These are phyloP conservation scores for Lactarius hatsudake DNA, from an alignment of 768 basidiomycete species.

Conservation along the genomic window DNA sequence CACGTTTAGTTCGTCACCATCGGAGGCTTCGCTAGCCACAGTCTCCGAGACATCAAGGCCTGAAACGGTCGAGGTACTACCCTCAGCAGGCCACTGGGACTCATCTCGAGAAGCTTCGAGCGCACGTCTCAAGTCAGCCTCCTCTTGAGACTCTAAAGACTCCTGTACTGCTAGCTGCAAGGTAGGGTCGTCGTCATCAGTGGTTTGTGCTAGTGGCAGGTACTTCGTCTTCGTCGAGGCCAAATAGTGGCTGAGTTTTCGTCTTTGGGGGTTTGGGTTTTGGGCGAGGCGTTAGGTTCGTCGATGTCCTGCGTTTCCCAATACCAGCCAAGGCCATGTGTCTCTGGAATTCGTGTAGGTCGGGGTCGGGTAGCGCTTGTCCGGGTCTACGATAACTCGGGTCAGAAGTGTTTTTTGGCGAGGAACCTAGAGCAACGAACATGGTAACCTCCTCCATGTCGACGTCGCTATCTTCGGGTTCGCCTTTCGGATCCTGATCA, in stretches of 20 bases:
- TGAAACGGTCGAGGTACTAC: conserved; percentile 1
- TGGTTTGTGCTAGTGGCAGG: conserved; percentile 29
- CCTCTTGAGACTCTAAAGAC: conserved; percentile 48
- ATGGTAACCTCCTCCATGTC: conserved; percentile 84
- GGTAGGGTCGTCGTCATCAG: conserved; percentile 53
- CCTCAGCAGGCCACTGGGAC: conserved; percentile 15
- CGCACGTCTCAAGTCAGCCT: conserved; percentile 31
- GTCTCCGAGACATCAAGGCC: conserved; percentile 14
- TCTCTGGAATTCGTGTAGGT: conserved; percentile 60
- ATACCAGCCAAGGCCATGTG: conserved; percentile 62
- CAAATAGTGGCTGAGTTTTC: conserved; percentile 52
- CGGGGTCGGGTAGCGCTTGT: conserved; percentile 47
- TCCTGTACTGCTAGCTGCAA: conserved; percentile 61
- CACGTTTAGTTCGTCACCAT: conserved; percentile 48
- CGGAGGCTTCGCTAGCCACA: conserved; percentile 23
- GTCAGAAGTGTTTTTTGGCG: conserved; percentile 3
- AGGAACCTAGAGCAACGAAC: conserved; percentile 40
- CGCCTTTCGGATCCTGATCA: conserved; percentile 52
- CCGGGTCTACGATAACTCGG: conserved; percentile 24
- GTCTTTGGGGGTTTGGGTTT: conserved; percentile 35
- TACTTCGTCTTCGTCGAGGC: conserved; percentile 48
- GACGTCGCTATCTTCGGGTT: conserved; percentile 38
- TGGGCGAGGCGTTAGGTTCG: conserved; percentile 33
- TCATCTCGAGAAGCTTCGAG: conserved; percentile 33
- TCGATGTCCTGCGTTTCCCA: conserved; percentile 45